These are phyloP conservation scores for Physaria fendleri DNA, from an alignment of 345 rosid genomes.

Conservation along the genomic window DNA sequence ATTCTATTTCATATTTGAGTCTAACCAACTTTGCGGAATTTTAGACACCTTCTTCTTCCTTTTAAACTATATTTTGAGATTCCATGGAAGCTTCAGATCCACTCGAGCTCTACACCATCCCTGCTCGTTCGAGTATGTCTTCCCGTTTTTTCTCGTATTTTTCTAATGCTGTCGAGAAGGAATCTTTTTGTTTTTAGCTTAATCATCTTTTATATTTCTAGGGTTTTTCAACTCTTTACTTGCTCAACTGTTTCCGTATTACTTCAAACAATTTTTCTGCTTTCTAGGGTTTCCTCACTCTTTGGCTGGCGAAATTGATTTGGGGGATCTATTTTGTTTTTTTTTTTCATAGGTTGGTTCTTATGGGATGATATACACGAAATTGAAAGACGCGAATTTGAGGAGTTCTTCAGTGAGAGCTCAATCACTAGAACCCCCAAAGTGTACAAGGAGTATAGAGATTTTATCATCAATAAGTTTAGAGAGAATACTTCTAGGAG, in stretches of 20 bases:
- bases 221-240: not conserved
- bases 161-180: not conserved
- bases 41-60: too few relatives aligned
- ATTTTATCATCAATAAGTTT: constrained; percentile 83
- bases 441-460: constrained; percentile 88
- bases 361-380: constrained; percentile 91
- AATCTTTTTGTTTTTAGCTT: not conserved
- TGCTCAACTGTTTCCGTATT: not conserved
- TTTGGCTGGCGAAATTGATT: not conserved
- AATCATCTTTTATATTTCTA: not conserved
- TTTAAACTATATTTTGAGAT: constrained; percentile 18
- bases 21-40: too few relatives aligned
- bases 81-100: constrained; percentile 33
- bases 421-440: constrained; percentile 85
- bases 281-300: not conserved
- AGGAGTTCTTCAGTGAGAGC: constrained; percentile 75
- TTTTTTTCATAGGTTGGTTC: constrained; percentile 60
- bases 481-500: constrained; percentile 65
- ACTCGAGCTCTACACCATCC: constrained; percentile 71
- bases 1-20: too few relatives aligned
- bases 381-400: constrained; percentile 59
- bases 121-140: constrained; percentile 60
- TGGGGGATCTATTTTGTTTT: constrained; percentile 5
- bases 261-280: not conserved
- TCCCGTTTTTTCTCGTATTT: constrained; percentile 1